Evolutionary conservation across 345 rosid species (phyloP), one percentile per base, ranked within the genome.

Genomic region (Combretum micranthum): DNA sequence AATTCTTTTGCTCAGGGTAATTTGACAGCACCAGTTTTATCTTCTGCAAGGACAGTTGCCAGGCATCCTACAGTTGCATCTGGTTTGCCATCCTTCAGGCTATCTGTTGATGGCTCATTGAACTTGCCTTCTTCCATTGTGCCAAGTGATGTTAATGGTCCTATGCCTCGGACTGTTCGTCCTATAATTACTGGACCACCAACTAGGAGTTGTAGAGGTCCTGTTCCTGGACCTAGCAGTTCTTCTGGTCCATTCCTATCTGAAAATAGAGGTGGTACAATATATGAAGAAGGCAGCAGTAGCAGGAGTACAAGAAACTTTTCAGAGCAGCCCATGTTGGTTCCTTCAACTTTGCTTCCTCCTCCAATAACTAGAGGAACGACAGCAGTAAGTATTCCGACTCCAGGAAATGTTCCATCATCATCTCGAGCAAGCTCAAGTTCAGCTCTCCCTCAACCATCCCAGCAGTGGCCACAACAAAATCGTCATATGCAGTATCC

Each of bases 151-250:
- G 20, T 68, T 50, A 52, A 53, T 59, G 50, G 80, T 62, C 84
- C 67, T 56, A 60, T 62, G 51, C 85, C 57, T 53, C 63, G 71
- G 21, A 62, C 68, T 60, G 66, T 62, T 15, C 50, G 65, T 60
- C 50, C 75, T 64, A 78, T 79, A 22, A 81, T 70, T 50, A 71
- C 64, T 58, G 61, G 68, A 66, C 88, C 69, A 22, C 59, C 88
- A 59, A 69, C 75, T 67, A 69, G 82, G 51, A 80, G 85, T 88
- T 76, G 56, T 67, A 80, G 71, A 64, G 73, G 66, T 66, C 71
- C 84, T 53, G 76, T 77, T 25, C 63, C 71, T 15, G 69, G 85
- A 61, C 50, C 64, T 43, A 74, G 61, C 50, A 70, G 71, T 53
- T 70, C 85, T 25, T 69, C 72, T 14, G 69, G 60, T 72, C 63